Evolutionary conservation across 2,329 filamentous ascomycete species (phyloP), one percentile per base, ranked within the genome.

Genomic region (Spiromastix sp.): DNA sequence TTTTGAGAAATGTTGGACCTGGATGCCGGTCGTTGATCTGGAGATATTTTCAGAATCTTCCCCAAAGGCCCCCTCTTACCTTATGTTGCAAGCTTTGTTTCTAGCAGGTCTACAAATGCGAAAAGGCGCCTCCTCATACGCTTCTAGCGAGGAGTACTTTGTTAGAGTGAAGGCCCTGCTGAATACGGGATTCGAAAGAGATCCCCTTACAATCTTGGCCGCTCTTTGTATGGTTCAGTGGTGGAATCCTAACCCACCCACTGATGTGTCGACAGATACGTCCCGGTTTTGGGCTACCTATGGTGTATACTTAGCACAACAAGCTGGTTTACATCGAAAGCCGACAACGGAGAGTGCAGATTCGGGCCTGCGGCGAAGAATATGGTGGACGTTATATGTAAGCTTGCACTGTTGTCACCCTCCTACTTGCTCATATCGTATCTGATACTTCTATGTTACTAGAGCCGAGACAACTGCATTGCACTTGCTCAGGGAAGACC

Each of bases 171-270:
- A 29, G 12, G 26, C 26, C 9, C 16, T 29, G 4, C 26, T 29
- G 16, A 15, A 10, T 13, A 29, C 26, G 6, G 26, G 26, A 8
- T 29, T 29, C 16, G 26, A 29, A 12, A 29, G 26, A 29, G 12
- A 29, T 10, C 26, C 26, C 8, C 8, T 29, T n/a, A 29, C 26
- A 9, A 9, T 29, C 12, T 29, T 29, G 12, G 26, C 26, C 16
- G 26, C 26, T 12, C 26, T 29, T 13, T 29, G 26, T 29, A 29
- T 29, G 26, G n/a, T 29, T 13, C 26, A 29, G 16, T 29, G 26
- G 26, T 29, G 26, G 26, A 29, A 29, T 9, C 12, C 26, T 29
- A 13, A 8, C 9, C 16, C 26, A 3, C 26, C 26, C 8, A 29
- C 26, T 3, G 26, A 29, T 13, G 26, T 29, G 3, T 29, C 26